Percentiles rank a stretch among this genome's conserved stretches.
Conservation (phyloP, 306 rosid species). For the Styphnolobium japonicum region DNA sequence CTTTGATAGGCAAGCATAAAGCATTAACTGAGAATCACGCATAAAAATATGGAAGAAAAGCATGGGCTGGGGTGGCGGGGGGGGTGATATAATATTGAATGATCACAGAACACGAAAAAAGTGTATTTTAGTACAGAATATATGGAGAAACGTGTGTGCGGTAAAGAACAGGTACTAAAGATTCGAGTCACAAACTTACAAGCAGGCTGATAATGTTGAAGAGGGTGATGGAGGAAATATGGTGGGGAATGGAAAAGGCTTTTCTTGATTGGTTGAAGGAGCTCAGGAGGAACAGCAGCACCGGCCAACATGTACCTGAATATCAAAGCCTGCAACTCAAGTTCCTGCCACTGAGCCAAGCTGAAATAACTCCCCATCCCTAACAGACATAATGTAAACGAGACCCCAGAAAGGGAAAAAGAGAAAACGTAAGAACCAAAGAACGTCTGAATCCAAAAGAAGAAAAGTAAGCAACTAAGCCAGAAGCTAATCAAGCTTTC, state of each 20-base stretch:
- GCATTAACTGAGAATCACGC: neutral
- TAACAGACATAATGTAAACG: conserved; percentile 10
- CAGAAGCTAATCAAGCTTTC: conserved; percentile 20
- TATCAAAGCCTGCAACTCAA: conserved; percentile 90
- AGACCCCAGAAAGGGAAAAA: neutral
- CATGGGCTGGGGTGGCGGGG: neutral
- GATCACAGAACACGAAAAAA: conserved; percentile 1
- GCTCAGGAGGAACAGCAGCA: conserved; percentile 83
- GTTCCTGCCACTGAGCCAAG: conserved; percentile 90
- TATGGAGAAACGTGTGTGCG: neutral
- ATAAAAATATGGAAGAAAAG: neutral
- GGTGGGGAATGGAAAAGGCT: conserved; percentile 57
- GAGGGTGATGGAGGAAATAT: conserved; percentile 55
- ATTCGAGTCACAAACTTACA: conserved; percentile 45
- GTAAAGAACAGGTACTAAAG: neutral
- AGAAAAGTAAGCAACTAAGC: conserved; percentile 18
- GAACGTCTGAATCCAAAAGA: conserved; percentile 5
- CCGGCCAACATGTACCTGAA: conserved; percentile 87
- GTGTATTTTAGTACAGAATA: neutral
- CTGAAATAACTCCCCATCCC: conserved; percentile 84
- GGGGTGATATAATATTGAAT: neutral
- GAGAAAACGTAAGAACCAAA: neutral
- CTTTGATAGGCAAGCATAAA: neutral
- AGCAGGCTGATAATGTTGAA: conserved; percentile 66
- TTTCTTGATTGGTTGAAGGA: conserved; percentile 85